Base-by-base conservation (phyloP, 176 grass and related monocot genomes). In the Pharus latifolius region DNA sequence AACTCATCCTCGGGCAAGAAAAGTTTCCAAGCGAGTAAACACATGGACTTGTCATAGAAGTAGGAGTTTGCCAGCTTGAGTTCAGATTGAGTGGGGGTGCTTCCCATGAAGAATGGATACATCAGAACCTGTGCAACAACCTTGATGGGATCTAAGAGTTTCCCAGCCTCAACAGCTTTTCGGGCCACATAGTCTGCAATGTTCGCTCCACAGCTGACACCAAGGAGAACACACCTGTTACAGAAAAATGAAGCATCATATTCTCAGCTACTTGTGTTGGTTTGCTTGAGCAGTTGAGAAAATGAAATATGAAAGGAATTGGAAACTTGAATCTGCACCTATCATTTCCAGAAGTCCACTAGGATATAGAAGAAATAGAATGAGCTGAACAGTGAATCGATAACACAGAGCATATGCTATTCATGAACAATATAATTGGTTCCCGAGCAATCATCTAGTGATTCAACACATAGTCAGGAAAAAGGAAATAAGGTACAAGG, bases 41-140 rank as follows among this genome's bases (percentile, higher is more conserved):
- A 85, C 41, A 43, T 66, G 40, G 82, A 41, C 62, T 90, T 90
- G 78, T 90, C 87, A 22, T 85, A 90, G 62, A 90, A 90, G 43
- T 90, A 90, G 22, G 82, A 90, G 78, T 90, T 90, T 17, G 87
- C 77, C 67, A 90, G 57, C 68, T 90, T 90, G 43, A 90, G 16
- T 85, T 90, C 87, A 3, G 87, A 90, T 69, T 53, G 87, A 38
- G 87, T 90, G 24, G 78, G 87, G 37, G 54, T 40, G 16, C 41
- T 82, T 58, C 87, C 87, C 12, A 90, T 78, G 78, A 90, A 90
- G 68, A 90, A 90, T 12, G 87, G 87, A 60, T 90, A 90, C 87
- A 90, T 90, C 59, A 90, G 61, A 73, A 90, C 87, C 66, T 85
- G 87, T 2, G 87, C 82, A 3, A 90, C 87, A 13, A 90, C 53